Base-by-base conservation (phyloP, 2,329 filamentous ascomycete genomes). In the Penicillium sp. region DNA sequence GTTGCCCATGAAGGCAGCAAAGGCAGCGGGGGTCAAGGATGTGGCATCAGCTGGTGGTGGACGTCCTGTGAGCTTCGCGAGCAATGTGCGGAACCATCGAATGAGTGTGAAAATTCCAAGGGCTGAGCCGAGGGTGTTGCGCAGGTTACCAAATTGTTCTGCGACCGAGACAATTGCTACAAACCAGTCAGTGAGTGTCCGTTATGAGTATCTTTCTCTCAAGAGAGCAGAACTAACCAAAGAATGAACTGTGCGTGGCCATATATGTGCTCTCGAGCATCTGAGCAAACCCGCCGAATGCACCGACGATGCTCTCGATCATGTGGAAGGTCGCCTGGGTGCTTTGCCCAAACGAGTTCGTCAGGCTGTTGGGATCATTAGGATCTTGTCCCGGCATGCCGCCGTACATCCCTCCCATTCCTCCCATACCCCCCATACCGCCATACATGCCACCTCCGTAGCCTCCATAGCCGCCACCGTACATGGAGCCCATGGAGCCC, bases 261-360 rank as follows among this genome's bases (percentile, higher is more conserved):
- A 99, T 99, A 68, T 97, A 99, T 10, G 94, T 97, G 79, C 94
- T 97, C 77, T 99, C 94, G 27, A 99, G 82, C 94, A 99, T 99
- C 78, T 99, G 94, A 11, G 95, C 91, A 70, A 99, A 97, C 0
- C 95, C 94, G 18, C 92, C 92, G 78, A 99, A 99, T 2, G 94
- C 92, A 23, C 91, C 90, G 13, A 99, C 94, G 54, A 99, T 89
- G 64, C 92, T 94, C 77, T 99, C 94, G 47, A 99, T 91, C 82
- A 99, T 91, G 79, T 97, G 94, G 70, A 99, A 99, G 0, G 94
- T 99, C 10, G 93, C 90, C 66, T 94, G 90, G 0, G 95, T 99
- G 78, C 89, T 94, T 74, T 96, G 92, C 70, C 87, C 90, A 79
- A 97, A 97, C 49, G 90, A 88, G 70, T 95, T 90, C n/a, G 93